phyloP scores from a whole-genome alignment of 2,329 filamentous ascomycete genomes.

The Stagonosporopsis rhizophila region DNA sequence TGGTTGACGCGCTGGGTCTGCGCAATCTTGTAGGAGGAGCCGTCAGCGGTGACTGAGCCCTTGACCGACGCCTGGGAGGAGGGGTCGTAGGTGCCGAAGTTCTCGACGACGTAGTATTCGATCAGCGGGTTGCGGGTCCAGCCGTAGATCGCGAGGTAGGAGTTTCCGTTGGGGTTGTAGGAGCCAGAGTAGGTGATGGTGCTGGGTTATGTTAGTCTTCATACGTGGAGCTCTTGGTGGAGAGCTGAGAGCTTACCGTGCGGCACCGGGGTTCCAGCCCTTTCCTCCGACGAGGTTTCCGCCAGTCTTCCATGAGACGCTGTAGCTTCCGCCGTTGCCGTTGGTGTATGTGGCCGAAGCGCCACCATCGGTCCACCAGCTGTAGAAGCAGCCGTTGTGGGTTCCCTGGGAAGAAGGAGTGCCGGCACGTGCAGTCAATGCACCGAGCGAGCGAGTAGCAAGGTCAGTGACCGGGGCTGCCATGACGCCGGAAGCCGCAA shows the following conservation, averaged over 20 bases:
- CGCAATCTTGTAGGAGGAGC: slow-evolving; percentile 43
- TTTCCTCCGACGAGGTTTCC: slow-evolving; percentile 66
- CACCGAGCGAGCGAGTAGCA: slow-evolving; percentile 45
- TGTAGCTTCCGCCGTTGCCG: slow-evolving; percentile 59
- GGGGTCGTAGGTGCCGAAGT: slow-evolving; percentile 60
- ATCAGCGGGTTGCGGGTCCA: slow-evolving; percentile 63
- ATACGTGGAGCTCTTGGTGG: neutral
- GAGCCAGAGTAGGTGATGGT: slow-evolving; percentile 46
- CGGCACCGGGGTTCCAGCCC: slow-evolving; percentile 63
- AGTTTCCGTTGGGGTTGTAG: slow-evolving; percentile 46
- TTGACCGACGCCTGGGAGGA: slow-evolving; percentile 52
- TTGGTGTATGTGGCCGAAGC: slow-evolving; percentile 63
- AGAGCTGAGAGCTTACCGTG: slow-evolving; percentile 52
- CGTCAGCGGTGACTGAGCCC: slow-evolving; percentile 42
- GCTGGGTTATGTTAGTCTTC: slow-evolving; percentile 21
- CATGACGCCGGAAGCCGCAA: slow-evolving; percentile 34
- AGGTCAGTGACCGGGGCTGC: slow-evolving; percentile 44
- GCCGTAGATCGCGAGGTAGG: slow-evolving; percentile 64
- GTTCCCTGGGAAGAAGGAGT: slow-evolving; percentile 60
- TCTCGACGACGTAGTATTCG: slow-evolving; percentile 62
- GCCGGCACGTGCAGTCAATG: slow-evolving; percentile 42
- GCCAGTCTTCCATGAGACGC: slow-evolving; percentile 57
- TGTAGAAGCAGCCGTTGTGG: slow-evolving; percentile 67
- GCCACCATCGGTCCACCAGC: slow-evolving; percentile 65
- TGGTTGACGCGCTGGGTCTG: slow-evolving; percentile 47